A percentile compares a stretch with the other conserved stretches of the same genome.
These are phyloP conservation scores for Chenopodium formosanum DNA, from an alignment of 148 eudicot species.

Conservation along the genomic window DNA sequence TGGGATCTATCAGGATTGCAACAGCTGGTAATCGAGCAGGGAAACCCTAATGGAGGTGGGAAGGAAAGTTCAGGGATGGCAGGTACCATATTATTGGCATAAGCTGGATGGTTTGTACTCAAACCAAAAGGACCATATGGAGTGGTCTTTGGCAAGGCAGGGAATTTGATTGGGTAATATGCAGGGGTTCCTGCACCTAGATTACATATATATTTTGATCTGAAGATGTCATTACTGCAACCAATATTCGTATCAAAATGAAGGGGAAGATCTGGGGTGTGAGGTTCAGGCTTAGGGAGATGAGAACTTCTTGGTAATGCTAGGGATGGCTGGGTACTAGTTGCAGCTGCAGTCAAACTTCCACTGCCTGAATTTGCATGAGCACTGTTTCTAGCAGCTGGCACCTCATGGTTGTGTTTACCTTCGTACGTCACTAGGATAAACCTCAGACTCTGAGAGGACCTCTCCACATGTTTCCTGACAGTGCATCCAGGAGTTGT, in stretches of 20 bases:
- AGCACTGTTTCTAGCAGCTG: conserved; percentile 50
- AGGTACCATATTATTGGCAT: conserved; percentile 26
- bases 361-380: conserved; percentile 34
- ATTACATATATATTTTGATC: conserved; percentile 35
- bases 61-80: conserved; percentile 34
- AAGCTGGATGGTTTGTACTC: conserved; percentile 20
- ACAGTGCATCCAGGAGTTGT: conserved; percentile 76
- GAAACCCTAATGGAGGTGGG: conserved; percentile 31
- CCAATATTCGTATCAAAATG: conserved; percentile 36
- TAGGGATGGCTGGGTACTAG: conserved; percentile 28
- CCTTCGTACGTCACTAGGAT: conserved; percentile 73
- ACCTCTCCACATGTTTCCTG: conserved; percentile 82
- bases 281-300: conserved; percentile 40
- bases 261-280: conserved; percentile 37
- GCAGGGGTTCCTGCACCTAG: conserved; percentile 36
- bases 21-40: conserved; percentile 28
- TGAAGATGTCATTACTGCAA: conserved; percentile 30
- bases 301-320: conserved; percentile 34
- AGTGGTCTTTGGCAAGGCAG: conserved; percentile 34
- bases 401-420: conserved; percentile 79
- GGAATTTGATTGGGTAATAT: conserved; percentile 43
- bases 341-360: conserved; percentile 27
- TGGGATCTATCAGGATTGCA: conserved; percentile 27
- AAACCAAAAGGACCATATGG: conserved; percentile 31
- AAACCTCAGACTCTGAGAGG: conserved; percentile 50